Evolutionary conservation across 1,284 basidiomycete species (phyloP).

Genomic region (Phellinidium pouzarii): DNA sequence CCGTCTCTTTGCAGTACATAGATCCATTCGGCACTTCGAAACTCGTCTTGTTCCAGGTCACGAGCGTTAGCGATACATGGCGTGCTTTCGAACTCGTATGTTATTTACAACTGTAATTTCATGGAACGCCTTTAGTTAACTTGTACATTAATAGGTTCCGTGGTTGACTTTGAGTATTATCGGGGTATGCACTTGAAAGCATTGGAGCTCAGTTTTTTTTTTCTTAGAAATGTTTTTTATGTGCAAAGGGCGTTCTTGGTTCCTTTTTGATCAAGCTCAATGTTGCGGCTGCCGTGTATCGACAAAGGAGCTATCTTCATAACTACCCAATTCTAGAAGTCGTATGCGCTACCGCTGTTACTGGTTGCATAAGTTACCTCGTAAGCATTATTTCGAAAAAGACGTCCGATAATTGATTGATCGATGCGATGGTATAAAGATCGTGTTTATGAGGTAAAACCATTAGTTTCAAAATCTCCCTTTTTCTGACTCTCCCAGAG

Average conservation of each 20-base stretch:
- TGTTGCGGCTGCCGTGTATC: conserved; percentile 53
- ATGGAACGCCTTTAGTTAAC: neutral
- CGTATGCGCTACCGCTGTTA: conserved; percentile 52
- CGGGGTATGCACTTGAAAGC: conserved; percentile 37
- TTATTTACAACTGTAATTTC: conserved; percentile 6
- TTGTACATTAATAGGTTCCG: conserved; percentile 42
- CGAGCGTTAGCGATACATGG: conserved; percentile 54
- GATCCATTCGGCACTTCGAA: conserved; percentile 71
- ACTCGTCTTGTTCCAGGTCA: conserved; percentile 68
- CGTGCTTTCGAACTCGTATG: conserved; percentile 63
- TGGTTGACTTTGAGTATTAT: conserved; percentile 56
- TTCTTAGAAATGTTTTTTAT: neutral
- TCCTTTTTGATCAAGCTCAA: conserved; percentile 61
- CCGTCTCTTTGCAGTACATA: conserved; percentile 63
- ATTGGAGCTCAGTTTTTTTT: neutral
- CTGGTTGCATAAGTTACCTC: conserved; percentile 61
- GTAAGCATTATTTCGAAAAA: conserved; percentile 33
- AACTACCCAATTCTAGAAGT: conserved; percentile 64
- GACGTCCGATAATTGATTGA: too few species aligned
- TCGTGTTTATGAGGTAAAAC: conserved; percentile 24
- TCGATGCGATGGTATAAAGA: too few species aligned
- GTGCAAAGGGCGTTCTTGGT: conserved; percentile 51
- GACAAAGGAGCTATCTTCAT: conserved; percentile 47
- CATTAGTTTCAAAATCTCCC: too few species aligned
- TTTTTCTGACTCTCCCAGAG: too few species aligned